Evolutionary conservation across 2,329 filamentous ascomycete species (phyloP).

Genomic region (Kalmusia sp.): DNA sequence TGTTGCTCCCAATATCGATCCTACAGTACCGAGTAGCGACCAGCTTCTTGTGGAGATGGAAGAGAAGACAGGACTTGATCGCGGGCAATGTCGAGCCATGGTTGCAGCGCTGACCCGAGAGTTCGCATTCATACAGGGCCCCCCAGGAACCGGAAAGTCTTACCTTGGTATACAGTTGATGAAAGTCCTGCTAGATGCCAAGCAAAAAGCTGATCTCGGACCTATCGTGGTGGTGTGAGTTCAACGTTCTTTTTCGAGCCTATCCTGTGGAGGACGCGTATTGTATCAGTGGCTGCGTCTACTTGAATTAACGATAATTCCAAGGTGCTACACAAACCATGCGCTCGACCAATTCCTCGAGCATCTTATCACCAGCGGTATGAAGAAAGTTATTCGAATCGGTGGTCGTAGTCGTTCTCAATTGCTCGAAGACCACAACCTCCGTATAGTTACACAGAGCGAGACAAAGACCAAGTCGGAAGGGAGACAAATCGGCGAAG

Average conservation of each 20-base stretch:
- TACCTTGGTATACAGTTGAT: slow-evolving; percentile 68
- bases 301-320: not conserved
- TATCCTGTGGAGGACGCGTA: too few species aligned
- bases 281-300: too few species aligned
- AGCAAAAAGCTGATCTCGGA: slow-evolving; percentile 43
- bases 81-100: slow-evolving; percentile 58
- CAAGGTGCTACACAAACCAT: slow-evolving; percentile 59
- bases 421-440: slow-evolving; percentile 58
- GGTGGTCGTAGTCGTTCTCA: slow-evolving; percentile 66
- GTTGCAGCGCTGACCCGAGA: slow-evolving; percentile 60
- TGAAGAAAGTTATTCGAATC: slow-evolving; percentile 65
- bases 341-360: slow-evolving; percentile 67
- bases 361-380: slow-evolving; percentile 59
- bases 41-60: slow-evolving; percentile 22
- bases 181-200: slow-evolving; percentile 59
- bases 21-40: slow-evolving; percentile 23
- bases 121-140: slow-evolving; percentile 71
- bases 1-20: not conserved
- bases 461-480: slow-evolving; percentile 30
- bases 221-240: slow-evolving; percentile 53
- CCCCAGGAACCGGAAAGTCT: slow-evolving; percentile 74
- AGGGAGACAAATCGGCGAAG: slow-evolving; percentile 12
- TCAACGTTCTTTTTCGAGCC: not conserved
- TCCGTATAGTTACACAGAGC: slow-evolving; percentile 44
- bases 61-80: slow-evolving; percentile 54